Evolutionary conservation across 441 rosid species (phyloP).

Genomic region (Erodium moschatum): DNA sequence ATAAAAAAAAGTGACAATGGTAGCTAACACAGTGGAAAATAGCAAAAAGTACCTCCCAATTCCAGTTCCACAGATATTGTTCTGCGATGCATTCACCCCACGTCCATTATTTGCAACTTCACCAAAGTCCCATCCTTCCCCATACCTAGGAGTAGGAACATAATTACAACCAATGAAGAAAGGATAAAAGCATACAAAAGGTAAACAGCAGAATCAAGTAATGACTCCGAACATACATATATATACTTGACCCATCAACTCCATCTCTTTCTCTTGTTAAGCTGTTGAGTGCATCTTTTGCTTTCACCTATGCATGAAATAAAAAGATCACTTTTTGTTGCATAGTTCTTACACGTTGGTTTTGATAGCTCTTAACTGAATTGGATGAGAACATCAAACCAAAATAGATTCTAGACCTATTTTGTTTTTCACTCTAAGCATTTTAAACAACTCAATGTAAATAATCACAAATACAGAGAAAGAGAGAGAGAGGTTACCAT

Average conservation of each 20-base stretch:
- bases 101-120: conserved; percentile 95
- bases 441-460: background rate
- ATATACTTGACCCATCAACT: conserved; percentile 76
- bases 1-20: conserved; percentile 4
- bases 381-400: too few relatives aligned
- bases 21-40: conserved; percentile 12
- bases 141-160: conserved; percentile 54
- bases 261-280: conserved; percentile 70
- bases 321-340: conserved; percentile 16
- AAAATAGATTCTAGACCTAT: too few relatives aligned
- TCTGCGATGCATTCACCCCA: conserved; percentile 84
- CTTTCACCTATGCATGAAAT: conserved; percentile 52
- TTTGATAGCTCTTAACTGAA: background rate
- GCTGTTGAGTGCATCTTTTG: conserved; percentile 53
- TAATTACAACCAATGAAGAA: conserved; percentile 14
- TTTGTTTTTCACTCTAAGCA: background rate
- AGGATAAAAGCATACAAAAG: background rate
- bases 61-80: conserved; percentile 71
- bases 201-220: conserved; percentile 18
- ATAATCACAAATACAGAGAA: background rate
- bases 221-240: conserved; percentile 46
- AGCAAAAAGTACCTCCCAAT: conserved; percentile 68
- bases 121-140: conserved; percentile 99
- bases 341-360: conserved; percentile 6
- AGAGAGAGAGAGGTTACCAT: conserved; percentile 48